Evolutionary conservation across 305 asterid species (phyloP).

Genomic region (Fraxinus dipetala): DNA sequence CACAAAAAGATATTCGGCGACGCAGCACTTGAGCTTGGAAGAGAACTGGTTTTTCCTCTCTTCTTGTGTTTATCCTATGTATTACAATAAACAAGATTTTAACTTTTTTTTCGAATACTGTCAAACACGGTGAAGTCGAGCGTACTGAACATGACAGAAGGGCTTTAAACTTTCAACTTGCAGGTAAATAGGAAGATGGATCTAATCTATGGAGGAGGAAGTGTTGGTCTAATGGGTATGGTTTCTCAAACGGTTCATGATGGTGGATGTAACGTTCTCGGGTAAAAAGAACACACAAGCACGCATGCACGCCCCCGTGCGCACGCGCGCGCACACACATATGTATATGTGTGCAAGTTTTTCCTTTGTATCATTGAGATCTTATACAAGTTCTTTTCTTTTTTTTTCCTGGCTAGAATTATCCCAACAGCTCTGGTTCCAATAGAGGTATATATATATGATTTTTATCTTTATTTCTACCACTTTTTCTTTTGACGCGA

Average conservation of each 20-base stretch:
- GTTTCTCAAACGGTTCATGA: conserved; percentile 47
- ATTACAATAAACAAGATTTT: neutral
- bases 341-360: neutral
- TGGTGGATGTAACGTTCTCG: conserved; percentile 53
- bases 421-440: conserved; percentile 67
- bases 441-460: conserved; percentile 39
- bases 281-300: conserved; percentile 29
- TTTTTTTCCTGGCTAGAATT: conserved; percentile 33
- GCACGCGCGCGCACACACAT: neutral
- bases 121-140: neutral
- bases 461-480: neutral
- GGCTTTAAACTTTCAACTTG: conserved; percentile 11
- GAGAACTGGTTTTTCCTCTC: conserved; percentile 36
- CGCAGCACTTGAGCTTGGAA: conserved; percentile 60
- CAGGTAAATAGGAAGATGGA: conserved; percentile 53
- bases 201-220: conserved; percentile 58
- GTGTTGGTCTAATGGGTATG: conserved; percentile 56
- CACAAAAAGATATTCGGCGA: conserved; percentile 49
- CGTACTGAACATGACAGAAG: neutral
- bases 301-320: neutral
- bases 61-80: neutral
- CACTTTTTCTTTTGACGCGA: neutral
- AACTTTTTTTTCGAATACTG: neutral
- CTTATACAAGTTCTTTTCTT: conserved; percentile 9
- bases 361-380: neutral